Conservation (phyloP, 2,329 filamentous ascomycete species). For the Aspergillus udagawae region DNA sequence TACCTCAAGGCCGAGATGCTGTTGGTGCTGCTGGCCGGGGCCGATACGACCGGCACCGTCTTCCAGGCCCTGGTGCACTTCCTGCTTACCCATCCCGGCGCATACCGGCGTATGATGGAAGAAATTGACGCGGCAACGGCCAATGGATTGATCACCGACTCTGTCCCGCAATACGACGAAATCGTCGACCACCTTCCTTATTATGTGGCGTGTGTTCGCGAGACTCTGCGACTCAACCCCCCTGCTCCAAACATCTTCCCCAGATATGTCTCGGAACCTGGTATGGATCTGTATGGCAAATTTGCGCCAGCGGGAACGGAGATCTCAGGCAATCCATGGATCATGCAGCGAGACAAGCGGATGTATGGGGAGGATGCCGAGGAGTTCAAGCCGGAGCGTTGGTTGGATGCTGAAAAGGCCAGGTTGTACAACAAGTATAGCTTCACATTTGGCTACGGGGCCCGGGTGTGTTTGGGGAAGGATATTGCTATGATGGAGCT, state of each 20-base stretch:
- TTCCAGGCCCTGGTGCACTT: constrained; percentile 48
- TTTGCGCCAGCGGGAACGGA: constrained; percentile 42
- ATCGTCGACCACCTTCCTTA: constrained; percentile 43
- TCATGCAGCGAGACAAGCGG: constrained; percentile 42
- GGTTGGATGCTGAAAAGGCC: constrained; percentile 36
- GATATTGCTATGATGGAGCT: constrained; percentile 53
- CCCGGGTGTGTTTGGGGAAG: constrained; percentile 46
- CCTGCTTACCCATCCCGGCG: constrained; percentile 35
- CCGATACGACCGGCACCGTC: constrained; percentile 51
- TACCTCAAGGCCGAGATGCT: constrained; percentile 54
- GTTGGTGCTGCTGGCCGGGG: constrained; percentile 50
- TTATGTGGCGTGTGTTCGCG: constrained; percentile 50
- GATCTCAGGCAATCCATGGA: constrained; percentile 46
- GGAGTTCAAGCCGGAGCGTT: constrained; percentile 40
- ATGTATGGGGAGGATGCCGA: constrained; percentile 42
- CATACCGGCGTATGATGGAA: constrained; percentile 46
- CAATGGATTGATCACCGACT: constrained; percentile 25
- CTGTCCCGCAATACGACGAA: constrained; percentile 42
- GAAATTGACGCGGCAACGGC: constrained; percentile 43
- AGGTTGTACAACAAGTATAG: constrained; percentile 46
- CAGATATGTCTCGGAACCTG: constrained; percentile 38
- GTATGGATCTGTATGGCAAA: constrained; percentile 37
- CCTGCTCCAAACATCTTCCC: constrained; percentile 51
- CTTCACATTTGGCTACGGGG: constrained; percentile 50
- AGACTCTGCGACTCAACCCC: constrained; percentile 49